Evolutionary conservation across 1,284 basidiomycete genomes (phyloP), one percentile per base, ranked within the genome.

Genomic region (Ustilago cynodontis): DNA sequence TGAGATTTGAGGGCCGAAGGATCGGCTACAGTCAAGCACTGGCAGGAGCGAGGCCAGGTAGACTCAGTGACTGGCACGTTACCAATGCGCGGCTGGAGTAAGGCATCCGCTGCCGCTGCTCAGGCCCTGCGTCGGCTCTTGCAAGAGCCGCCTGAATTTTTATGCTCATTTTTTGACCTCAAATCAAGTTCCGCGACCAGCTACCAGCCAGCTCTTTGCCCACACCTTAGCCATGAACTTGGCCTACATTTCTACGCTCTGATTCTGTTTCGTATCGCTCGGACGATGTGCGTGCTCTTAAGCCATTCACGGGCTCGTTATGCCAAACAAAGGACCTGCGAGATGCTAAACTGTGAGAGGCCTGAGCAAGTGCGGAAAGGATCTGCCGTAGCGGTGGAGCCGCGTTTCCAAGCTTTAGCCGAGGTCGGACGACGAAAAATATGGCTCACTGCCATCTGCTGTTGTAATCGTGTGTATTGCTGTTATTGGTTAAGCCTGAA

Each of bases 111-210:
- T 29, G 51, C 66, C 49, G 61, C 57, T 70, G 52, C 47, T 49
- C 50, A 22, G 22, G n/a, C 0, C 9, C 43, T 28, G 51, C 61
- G 57, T 70, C 67, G 67, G 67, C 67, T 70, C 67, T 61, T 65
- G 57, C 54, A 13, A 35, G 58, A 69, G 66, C 66, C 66, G 65
- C 65, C 16, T 8, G 20, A 37, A 20, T 2, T 29, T 18, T 57
- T 11, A 51, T 51, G 14, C 24, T 6, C 24, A 24, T 16, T 43
- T 41, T 18, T 37, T 11, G 28, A 35, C 29, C 13, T 8, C 8
- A 2, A 2, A 20, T 9, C 65, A 56, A 43, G 59, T 58, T 58
- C 59, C 59, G 55, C 65, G 60, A 49, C 2, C 37, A 16, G 49
- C n/a, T n/a, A n/a, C n/a, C 59, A 41, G 26, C 45, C 13, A 29